These are phyloP conservation scores for Dispira simplex DNA, from an alignment of 192 early-diverging fungal species.

Conservation along the genomic window DNA sequence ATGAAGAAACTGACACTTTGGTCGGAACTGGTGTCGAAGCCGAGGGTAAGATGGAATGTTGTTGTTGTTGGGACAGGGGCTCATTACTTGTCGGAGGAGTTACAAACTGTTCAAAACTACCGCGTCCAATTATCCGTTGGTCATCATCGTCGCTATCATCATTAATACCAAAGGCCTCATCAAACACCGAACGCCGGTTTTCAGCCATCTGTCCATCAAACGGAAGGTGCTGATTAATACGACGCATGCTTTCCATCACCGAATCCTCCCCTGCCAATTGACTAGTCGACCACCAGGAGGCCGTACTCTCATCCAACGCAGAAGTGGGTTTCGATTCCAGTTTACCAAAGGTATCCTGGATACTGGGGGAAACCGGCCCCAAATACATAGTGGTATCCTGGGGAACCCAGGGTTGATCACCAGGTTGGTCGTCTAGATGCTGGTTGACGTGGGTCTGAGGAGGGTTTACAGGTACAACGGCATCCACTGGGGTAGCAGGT, in stretches of 20 bases:
- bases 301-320: neutral
- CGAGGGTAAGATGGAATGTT: neutral
- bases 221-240: conserved; percentile 5
- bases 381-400: neutral
- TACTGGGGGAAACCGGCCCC: neutral
- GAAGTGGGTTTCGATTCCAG: too few species aligned
- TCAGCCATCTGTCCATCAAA: neutral
- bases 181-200: conserved; percentile 7
- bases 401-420: neutral
- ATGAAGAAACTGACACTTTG: neutral
- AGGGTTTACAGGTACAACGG: neutral
- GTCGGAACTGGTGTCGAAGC: neutral
- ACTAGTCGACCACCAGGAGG: neutral
- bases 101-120: neutral
- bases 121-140: neutral
- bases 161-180: conserved; percentile 6
- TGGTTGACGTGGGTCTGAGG: neutral
- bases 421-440: neutral
- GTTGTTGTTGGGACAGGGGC: neutral
- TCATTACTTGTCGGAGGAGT: neutral
- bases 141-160: neutral
- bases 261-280: neutral
- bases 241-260: conserved; percentile 8
- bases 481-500: neutral
- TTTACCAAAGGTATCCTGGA: too few species aligned